Evolutionary conservation across 2,329 filamentous ascomycete genomes (phyloP).

Genomic region (Trichoderma sp.): DNA sequence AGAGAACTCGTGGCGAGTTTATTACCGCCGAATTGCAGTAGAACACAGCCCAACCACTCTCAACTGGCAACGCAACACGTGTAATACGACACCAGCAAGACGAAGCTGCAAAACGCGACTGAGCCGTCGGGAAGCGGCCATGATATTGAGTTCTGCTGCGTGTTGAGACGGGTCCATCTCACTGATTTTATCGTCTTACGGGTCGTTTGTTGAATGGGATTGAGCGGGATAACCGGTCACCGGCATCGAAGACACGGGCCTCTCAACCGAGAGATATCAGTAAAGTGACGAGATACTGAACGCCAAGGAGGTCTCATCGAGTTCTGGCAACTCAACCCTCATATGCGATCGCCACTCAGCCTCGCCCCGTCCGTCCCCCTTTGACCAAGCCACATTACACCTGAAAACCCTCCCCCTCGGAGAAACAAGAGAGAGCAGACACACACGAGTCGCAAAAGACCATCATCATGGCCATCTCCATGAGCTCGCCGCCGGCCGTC

Average conservation of each 20-base stretch:
- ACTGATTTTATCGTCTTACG: background rate
- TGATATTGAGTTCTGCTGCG: no score
- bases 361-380: background rate
- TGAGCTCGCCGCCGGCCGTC: slow-evolving; percentile 46
- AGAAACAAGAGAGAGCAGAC: background rate
- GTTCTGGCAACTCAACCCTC: background rate
- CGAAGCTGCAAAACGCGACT: no score
- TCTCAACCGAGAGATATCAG: background rate
- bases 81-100: no score
- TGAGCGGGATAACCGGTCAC: background rate
- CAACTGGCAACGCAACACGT: no score
- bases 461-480: slow-evolving; percentile 32
- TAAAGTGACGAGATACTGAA: background rate
- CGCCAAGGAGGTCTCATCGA: background rate
- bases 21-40: no score
- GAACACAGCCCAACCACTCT: no score
- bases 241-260: no score
- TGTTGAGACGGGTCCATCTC: no score
- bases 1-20: no score
- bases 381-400: background rate
- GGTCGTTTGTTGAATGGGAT: background rate
- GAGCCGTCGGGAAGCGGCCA: no score
- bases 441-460: background rate
- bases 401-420: background rate
- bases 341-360: background rate